A percentile compares a stretch with the other conserved stretches of the same genome.
Conservation (phyloP, 2,329 filamentous ascomycete genomes). For the Penicillium sp. region DNA sequence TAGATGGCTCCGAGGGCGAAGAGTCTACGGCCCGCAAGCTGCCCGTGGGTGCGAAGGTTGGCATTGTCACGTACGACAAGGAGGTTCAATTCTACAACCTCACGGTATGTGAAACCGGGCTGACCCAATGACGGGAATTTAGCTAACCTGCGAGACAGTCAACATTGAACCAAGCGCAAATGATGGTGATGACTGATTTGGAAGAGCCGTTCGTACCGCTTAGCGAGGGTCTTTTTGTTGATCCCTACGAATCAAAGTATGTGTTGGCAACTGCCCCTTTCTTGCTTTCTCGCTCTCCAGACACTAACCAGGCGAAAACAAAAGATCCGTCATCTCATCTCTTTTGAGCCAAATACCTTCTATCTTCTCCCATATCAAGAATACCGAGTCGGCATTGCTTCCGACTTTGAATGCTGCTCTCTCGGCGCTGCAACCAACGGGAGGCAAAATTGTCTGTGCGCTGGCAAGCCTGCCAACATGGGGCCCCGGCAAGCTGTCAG, state of each 20-base stretch:
- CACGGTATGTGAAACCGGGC: conserved; percentile 60
- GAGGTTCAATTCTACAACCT: conserved; percentile 99
- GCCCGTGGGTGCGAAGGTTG: conserved; percentile 81
- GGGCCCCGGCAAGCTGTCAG: conserved; percentile 81
- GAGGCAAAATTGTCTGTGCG: conserved; percentile 89
- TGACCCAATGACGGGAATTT: conserved; percentile 13
- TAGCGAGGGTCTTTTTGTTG: conserved; percentile 89
- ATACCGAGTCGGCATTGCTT: conserved; percentile 85
- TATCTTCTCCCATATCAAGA: conserved; percentile 86
- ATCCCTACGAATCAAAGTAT: conserved; percentile 84
- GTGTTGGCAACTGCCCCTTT: conserved; percentile 21
- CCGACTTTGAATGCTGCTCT: conserved; percentile 82
- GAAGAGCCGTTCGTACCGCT: conserved; percentile 95
- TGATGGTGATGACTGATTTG: conserved; percentile 98
- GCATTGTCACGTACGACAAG: conserved; percentile 94
- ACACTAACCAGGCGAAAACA: conserved; percentile 30
- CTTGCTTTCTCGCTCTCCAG: neutral
- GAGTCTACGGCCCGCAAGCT: conserved; percentile 59
- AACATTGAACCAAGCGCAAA: conserved; percentile 82
- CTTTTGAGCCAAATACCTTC: conserved; percentile 80
- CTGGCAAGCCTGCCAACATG: conserved; percentile 86
- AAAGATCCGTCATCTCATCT: conserved; percentile 75
- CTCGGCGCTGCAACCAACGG: conserved; percentile 80
- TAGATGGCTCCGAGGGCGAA: conserved; percentile 57
- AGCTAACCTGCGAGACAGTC: conserved; percentile 54